A percentile compares a stretch with the other conserved stretches of the same genome.
Conservation (phyloP, 805 yeast genomes). For the Hanseniaspora thailandica region DNA sequence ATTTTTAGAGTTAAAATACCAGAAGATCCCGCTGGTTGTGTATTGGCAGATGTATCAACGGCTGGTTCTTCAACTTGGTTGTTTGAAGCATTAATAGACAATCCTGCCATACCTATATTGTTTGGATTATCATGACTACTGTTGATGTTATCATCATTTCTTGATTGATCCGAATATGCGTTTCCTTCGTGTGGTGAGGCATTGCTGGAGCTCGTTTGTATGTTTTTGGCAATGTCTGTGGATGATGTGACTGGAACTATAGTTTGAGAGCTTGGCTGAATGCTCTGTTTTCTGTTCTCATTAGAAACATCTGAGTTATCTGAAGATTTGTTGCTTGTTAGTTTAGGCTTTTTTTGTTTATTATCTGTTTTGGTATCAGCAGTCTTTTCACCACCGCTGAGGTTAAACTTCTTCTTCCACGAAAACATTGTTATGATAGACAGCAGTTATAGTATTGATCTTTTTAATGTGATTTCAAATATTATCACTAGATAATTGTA, state of each 20-base stretch:
- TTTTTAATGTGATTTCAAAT: too few species aligned
- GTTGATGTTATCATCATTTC: neutral
- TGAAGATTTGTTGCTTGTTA: neutral
- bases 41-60: neutral
- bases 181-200: neutral
- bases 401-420: constrained; percentile 13
- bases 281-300: neutral
- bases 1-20: constrained; percentile 71
- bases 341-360: neutral
- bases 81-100: neutral
- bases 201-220: too few species aligned
- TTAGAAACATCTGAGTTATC: neutral
- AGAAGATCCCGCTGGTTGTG: constrained; percentile 19
- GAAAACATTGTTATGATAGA: too few species aligned
- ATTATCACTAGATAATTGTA: too few species aligned
- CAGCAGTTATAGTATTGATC: too few species aligned
- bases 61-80: neutral
- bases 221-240: neutral
- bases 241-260: neutral
- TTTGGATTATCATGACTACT: neutral
- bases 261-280: neutral
- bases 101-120: neutral
- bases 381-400: constrained; percentile 5
- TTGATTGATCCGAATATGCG: neutral
- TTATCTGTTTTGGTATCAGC: neutral